Evolutionary conservation across 2,329 filamentous ascomycete species (phyloP).

Genomic region (Fusarium mexicanum): DNA sequence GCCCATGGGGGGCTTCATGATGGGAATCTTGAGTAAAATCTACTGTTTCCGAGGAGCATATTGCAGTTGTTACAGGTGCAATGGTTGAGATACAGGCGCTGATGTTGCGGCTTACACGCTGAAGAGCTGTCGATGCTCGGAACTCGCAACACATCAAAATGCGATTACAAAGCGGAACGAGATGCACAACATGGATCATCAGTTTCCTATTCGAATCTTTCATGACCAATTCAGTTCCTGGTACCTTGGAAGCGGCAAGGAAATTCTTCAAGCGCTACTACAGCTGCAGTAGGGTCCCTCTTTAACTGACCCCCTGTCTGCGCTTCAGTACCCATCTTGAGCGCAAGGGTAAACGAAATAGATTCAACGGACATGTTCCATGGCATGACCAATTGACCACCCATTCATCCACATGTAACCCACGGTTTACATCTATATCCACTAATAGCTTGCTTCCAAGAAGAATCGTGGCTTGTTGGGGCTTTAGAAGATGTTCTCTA

Average conservation of each 20-base stretch:
- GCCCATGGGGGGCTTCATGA: conserved; percentile 21
- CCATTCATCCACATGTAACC: conserved; percentile 21
- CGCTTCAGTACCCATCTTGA: conserved; percentile 12
- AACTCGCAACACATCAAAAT: not conserved
- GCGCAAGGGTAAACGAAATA: conserved; percentile 17
- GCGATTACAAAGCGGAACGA: not conserved
- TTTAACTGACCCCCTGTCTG: not conserved
- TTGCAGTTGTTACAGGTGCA: not conserved
- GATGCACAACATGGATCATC: conserved; percentile 7
- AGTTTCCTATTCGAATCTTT: conserved; percentile 12
- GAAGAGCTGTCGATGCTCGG: not conserved
- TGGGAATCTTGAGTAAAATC: not conserved
- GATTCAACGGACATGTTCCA: conserved; percentile 29
- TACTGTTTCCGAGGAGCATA: conserved; percentile 4
- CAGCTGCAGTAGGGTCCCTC: conserved; percentile 17
- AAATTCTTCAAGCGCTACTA: conserved; percentile 8
- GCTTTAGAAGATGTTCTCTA: not conserved
- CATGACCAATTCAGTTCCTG: conserved; percentile 14
- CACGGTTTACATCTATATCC: conserved; percentile 15
- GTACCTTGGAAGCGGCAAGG: conserved; percentile 14
- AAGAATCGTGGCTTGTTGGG: not conserved
- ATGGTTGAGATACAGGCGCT: not conserved
- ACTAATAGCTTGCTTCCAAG: not conserved
- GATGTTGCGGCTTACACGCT: not conserved
- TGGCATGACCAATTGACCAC: conserved; percentile 8